Base-by-base conservation (phyloP, 306 rosid genomes). In the Crotalaria pallida region DNA sequence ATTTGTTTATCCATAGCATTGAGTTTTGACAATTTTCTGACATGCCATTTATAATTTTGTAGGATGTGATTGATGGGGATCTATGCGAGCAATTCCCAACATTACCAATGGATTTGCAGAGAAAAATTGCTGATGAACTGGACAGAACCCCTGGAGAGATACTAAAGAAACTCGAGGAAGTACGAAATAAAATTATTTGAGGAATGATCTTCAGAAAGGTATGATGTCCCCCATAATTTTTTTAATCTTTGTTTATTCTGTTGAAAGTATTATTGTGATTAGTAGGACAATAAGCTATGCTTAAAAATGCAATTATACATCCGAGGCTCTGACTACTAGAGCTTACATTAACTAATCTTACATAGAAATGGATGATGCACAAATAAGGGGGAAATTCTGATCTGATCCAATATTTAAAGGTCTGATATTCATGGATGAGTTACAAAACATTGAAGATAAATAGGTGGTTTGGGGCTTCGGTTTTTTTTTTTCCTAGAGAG, bases 31-130 rank as follows among this genome's bases (percentile, higher is more conserved):
- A 12, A 69, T 36, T 58, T 61, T 38, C 33, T 67, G 81, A 63
- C 44, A 16, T 26, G 41, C 15, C 62, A 78, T 6, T 33, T 1
- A 3, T 61, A 26, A 21, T 72, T 69, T 48, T 81, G 84, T 83
- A 94, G 98, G 96, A 94, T 78, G 97, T 93, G 71, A 93, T 93
- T 59, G 99, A 91, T 80, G 99, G 99, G 47, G 99, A 94, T 85
- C 92, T 94, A 10, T 94, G 99, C 5, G 99, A 94, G 86, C 99
- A 94, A 80, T 94, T 72, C 78, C 99, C 99, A 23, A 87, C 99
- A 51, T 72, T 91, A 82, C 99, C 99, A 23, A 69, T 87, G 84
- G 99, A 94, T 83, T 69, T 94, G 83, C 99, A 94, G 88, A 89
- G 92, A 71, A 94, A 94, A 74, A 94, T 94, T 87, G 97, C 97